Evolutionary conservation across 441 rosid species (phyloP).

Genomic region (Pelargonium citronellum): DNA sequence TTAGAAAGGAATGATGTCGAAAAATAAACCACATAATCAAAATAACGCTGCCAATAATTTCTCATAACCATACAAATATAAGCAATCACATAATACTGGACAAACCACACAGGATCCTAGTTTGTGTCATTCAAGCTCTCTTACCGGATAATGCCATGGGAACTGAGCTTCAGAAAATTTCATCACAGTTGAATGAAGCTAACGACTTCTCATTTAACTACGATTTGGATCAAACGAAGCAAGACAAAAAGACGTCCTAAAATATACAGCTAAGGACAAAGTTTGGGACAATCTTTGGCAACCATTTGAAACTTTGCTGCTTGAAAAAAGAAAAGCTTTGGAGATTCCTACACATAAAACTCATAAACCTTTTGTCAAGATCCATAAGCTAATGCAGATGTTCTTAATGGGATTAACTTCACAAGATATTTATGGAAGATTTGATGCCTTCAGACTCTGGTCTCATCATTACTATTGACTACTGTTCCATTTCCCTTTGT

Average conservation of each 20-base stretch:
- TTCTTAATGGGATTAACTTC: neutral
- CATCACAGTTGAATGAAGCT: too few relatives aligned
- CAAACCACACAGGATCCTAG: too few relatives aligned
- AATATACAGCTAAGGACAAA: too few relatives aligned
- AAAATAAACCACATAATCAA: neutral
- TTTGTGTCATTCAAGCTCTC: too few relatives aligned
- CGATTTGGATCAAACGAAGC: too few relatives aligned
- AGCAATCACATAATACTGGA: too few relatives aligned
- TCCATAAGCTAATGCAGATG: neutral
- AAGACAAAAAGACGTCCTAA: too few relatives aligned
- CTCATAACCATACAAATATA: neutral
- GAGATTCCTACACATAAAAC: neutral
- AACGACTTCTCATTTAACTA: too few relatives aligned
- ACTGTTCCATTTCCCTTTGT: too few relatives aligned
- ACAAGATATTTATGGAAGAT: neutral
- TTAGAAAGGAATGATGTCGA: conserved; percentile 20
- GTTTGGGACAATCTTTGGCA: neutral
- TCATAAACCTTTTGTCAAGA: neutral
- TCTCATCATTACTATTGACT: too few relatives aligned
- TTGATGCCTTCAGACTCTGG: neutral
- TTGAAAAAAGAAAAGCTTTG: neutral
- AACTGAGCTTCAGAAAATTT: too few relatives aligned
- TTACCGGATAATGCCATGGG: too few relatives aligned
- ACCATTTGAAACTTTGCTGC: neutral
- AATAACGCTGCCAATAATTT: neutral